Evolutionary conservation across 805 yeast species (phyloP).

Genomic region (Pichia nakasei): DNA sequence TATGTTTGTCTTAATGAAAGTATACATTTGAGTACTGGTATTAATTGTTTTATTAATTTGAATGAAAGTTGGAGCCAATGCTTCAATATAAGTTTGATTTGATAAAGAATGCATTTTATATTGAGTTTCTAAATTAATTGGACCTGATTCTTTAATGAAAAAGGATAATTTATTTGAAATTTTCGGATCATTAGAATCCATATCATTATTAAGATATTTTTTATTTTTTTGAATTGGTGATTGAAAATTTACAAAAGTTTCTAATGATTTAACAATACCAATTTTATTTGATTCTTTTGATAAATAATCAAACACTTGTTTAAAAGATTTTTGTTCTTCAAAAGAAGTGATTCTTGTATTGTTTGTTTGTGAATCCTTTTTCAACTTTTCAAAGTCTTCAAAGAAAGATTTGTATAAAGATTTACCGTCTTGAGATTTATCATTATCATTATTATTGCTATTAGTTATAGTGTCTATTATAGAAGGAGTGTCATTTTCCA

Average conservation of each 20-base stretch:
- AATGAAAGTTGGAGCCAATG: constrained; percentile 15
- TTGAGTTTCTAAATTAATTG: constrained; percentile 12
- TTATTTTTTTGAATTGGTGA: not conserved
- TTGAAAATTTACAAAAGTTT: constrained; percentile 17
- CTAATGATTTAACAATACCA: constrained; percentile 21
- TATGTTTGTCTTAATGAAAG: constrained; percentile 14
- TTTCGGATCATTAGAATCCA: not conserved
- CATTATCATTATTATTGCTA: constrained; percentile 8
- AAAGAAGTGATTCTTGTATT: constrained; percentile 19
- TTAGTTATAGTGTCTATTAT: constrained; percentile 1
- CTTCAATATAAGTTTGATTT: constrained; percentile 9
- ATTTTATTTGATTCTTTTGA: constrained; percentile 14
- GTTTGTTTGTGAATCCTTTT: constrained; percentile 9
- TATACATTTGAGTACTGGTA: constrained; percentile 15
- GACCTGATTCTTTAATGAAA: constrained; percentile 6
- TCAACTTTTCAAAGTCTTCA: constrained; percentile 17
- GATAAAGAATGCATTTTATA: constrained; percentile 8
- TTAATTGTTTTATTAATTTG: constrained; percentile 17
- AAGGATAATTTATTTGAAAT: constrained; percentile 1
- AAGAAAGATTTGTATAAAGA: constrained; percentile 18
- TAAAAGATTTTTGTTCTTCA: constrained; percentile 27
- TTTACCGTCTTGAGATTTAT: constrained; percentile 8
- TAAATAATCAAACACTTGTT: constrained; percentile 23
- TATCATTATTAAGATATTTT: not conserved
- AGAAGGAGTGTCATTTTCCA: constrained; percentile 3